These are phyloP conservation scores for Exophiala viscosa DNA, from an alignment of 2,329 filamentous ascomycete species.

Conservation along the genomic window DNA sequence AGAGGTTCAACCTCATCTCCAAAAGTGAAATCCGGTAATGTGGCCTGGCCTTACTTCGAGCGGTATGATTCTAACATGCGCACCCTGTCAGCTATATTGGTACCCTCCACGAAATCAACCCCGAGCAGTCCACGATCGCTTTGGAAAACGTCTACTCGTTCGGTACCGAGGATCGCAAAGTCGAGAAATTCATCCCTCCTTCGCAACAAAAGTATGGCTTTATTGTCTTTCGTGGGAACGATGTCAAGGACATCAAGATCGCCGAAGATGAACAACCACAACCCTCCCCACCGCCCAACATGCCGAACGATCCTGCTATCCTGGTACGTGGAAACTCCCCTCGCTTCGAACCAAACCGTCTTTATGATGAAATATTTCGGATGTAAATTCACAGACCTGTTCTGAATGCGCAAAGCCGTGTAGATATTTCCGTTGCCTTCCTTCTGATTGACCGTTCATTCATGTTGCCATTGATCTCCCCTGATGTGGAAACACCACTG, in stretches of 20 bases:
- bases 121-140: conserved; percentile 91
- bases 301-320: conserved; percentile 86
- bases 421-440: conserved; percentile 99
- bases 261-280: conserved; percentile 71
- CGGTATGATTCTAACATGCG: conserved; percentile 29
- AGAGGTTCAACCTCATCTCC: conserved; percentile 93
- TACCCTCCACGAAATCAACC: conserved; percentile 95
- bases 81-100: conserved; percentile 79
- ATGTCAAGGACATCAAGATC: conserved; percentile 96
- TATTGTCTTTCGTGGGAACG: conserved; percentile 95
- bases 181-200: conserved; percentile 74
- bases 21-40: conserved; percentile 91
- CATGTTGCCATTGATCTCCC: background rate
- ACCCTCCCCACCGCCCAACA: conserved; percentile 64
- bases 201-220: conserved; percentile 94
- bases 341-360: conserved; percentile 8
- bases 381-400: conserved; percentile 79
- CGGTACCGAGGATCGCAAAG: conserved; percentile 86
- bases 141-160: conserved; percentile 93
- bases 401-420: conserved; percentile 93
- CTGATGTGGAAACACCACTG: conserved; percentile 1
- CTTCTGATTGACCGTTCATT: conserved; percentile 71
- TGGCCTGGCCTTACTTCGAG: conserved; percentile 35
- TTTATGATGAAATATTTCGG: conserved; percentile 92
- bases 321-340: conserved; percentile 70